Evolutionary conservation across 202 grass and related monocot genomes (phyloP).

Genomic region (Setaria italica): DNA sequence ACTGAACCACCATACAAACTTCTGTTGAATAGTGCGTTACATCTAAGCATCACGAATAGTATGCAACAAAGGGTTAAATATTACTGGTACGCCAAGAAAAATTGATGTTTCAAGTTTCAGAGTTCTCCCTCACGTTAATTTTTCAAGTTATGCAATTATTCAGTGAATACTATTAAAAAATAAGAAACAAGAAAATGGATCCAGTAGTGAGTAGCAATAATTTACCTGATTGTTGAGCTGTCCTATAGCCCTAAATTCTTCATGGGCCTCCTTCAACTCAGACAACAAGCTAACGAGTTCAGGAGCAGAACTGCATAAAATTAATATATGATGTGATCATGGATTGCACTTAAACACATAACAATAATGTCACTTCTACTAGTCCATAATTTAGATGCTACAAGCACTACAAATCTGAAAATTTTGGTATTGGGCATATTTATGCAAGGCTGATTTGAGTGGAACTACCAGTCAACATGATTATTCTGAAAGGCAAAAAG

Average conservation of each 20-base stretch:
- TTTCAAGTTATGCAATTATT: conserved; percentile 3
- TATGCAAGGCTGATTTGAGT: conserved; percentile 1
- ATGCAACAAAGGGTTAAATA: too few relatives aligned
- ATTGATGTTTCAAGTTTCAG: conserved; percentile 16
- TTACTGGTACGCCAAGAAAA: not conserved
- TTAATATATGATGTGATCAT: conserved; percentile 38
- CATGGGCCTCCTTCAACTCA: conserved; percentile 75
- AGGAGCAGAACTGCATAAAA: conserved; percentile 81
- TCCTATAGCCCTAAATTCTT: conserved; percentile 66
- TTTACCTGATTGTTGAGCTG: conserved; percentile 60
- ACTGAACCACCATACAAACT: too few relatives aligned
- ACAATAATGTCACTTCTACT: conserved; percentile 22
- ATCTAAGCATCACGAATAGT: too few relatives aligned
- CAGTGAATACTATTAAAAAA: not conserved
- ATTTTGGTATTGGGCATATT: not conserved
- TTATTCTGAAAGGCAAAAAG: not conserved
- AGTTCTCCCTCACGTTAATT: conserved; percentile 22
- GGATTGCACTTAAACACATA: conserved; percentile 6
- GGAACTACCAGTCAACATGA: conserved; percentile 8
- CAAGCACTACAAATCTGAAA: conserved; percentile 27
- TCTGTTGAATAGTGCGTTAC: too few relatives aligned
- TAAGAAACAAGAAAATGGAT: conserved; percentile 33
- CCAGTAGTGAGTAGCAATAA: conserved; percentile 27
- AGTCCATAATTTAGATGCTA: conserved; percentile 23
- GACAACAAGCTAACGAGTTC: conserved; percentile 87